Evolutionary conservation across 371 early-diverging fungal species (phyloP).

Genomic region (Gilbertella persicaria): DNA sequence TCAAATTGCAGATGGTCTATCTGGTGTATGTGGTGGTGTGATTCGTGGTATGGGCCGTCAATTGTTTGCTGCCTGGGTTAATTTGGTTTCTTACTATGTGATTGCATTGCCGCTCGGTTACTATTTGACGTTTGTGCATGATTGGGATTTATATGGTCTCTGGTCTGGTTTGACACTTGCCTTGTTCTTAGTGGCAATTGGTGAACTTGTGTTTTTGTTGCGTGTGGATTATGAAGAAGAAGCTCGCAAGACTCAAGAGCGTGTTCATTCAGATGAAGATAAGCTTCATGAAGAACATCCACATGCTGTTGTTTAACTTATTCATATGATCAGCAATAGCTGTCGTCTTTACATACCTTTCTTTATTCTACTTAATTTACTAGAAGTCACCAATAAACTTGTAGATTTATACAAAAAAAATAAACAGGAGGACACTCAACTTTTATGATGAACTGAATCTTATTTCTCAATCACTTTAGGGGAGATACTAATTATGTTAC

Average conservation of each 20-base stretch:
- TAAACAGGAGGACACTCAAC: too few relatives aligned
- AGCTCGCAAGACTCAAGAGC: slow-evolving; percentile 32
- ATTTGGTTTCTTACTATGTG: slow-evolving; percentile 62
- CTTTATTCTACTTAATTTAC: too few relatives aligned
- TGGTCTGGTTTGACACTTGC: slow-evolving; percentile 62
- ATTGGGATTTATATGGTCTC: slow-evolving; percentile 63
- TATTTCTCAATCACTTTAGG: too few relatives aligned
- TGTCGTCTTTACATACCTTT: too few relatives aligned
- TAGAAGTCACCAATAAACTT: too few relatives aligned
- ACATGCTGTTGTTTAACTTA: not conserved
- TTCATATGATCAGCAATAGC: too few relatives aligned
- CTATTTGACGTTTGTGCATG: slow-evolving; percentile 53
- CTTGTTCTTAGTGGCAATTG: slow-evolving; percentile 41
- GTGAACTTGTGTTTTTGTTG: slow-evolving; percentile 30
- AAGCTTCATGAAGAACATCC: slow-evolving; percentile 14
- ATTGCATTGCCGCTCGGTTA: slow-evolving; percentile 70
- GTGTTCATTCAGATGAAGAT: slow-evolving; percentile 32
- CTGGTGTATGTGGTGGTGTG: slow-evolving; percentile 67
- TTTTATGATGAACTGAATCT: too few relatives aligned
- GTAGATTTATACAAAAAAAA: too few relatives aligned
- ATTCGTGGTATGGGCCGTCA: slow-evolving; percentile 72
- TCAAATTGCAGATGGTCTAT: slow-evolving; percentile 71
- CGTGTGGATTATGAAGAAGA: slow-evolving; percentile 43
- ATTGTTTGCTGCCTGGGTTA: slow-evolving; percentile 63
- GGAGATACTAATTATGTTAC: too few relatives aligned